Evolutionary conservation across 257 asterid species (phyloP), one percentile per base, ranked within the genome.

Genomic region (Nicotiana tomentosiformis): DNA sequence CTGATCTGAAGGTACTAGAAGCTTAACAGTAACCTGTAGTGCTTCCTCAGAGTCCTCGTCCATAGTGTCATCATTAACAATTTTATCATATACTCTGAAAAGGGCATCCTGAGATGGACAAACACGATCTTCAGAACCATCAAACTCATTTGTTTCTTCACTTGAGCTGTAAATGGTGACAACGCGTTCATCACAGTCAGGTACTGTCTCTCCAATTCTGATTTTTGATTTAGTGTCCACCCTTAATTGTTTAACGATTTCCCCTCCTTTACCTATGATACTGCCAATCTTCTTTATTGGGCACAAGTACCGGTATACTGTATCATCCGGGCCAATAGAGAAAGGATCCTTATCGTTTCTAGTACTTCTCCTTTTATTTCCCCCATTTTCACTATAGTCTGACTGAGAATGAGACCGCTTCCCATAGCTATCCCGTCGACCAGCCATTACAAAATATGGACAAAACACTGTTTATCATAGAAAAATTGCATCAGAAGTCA

Each of bases 81-180:
- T 65, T 57, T 84, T 70, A 56, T 84, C 87, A 84, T 81, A 77
- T 57, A 84, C 84, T 39, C 79, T 81, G 72, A 84, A 74, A 30
- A 84, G 84, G 32, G 87, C 87, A 72, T 84, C 87, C 23, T 81
- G 87, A 14, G 84, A 82, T 72, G 87, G 87, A 74, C 84, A 84
- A 65, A 74, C 72, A 62, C 23, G 51, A 74, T 76, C 82, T n/a
- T 81, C 87, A 14, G 64, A 18, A 12, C 72, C 87, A 17, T 76
- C 87, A 53, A 81, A 74, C 35, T 76, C 82, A 56, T 84, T 84
- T 18, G 87, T 84, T 84, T 84, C 87, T 11, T 84, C 82, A 11
- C 85, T 84, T 11, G 85, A 74, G 65, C 87, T 84, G 77, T 84
- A 81, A 69, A 84, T 64, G 11, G 87, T 84, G 74, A 84, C 84